Base-by-base conservation (phyloP, 2,329 filamentous ascomycete species). In the Aspergillus novoparasiticus region DNA sequence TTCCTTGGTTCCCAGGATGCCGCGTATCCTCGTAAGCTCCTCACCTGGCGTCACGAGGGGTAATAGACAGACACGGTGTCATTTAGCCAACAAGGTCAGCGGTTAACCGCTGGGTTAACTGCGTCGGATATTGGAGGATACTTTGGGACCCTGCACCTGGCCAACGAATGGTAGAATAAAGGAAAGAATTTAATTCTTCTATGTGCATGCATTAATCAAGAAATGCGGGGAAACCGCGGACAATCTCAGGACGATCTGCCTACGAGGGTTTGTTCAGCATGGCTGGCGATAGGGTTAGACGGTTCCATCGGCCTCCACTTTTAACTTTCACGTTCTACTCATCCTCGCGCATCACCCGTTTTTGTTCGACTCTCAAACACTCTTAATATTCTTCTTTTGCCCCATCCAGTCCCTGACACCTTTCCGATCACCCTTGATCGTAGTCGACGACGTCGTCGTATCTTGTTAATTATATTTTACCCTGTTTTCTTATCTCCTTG, bases 361-460 rank as follows among this genome's bases (percentile, higher is more conserved):
- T 51, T 45, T 54, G 63, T 57, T 64, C 36, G 60, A 62, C 57
- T 64, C 53, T 62, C 53, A 64, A 64, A 62, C 63, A 43, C 63
- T 62, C 45, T 50, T 36, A 45, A 43, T 41, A 41, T 60, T 58
- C 30, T 58, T 51, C 34, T 36, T 46, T 32, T 39, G 55, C 45
- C 58, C 62, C 48, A 45, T 58, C 50, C 48, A 28, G 34, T 34
- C 21, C 16, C 11, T 28, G 4, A 32, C n/a, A 53, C 19, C 28
- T 51, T 39, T 50, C 19, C 34, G 28, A 32, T 43, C 39, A 39
- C n/a, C 32, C 30, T 39, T 36, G 32, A 55, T 55, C 23, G 9
- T 55, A 16, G 21, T n/a, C 28, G 11, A 32, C 28, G 34, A 32
- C 48, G 6, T 5, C 3, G 28, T 39, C n/a, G 26, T 55, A 55